phyloP scores from a whole-genome alignment of 306 rosid genomes.

The Alnus glutinosa region DNA sequence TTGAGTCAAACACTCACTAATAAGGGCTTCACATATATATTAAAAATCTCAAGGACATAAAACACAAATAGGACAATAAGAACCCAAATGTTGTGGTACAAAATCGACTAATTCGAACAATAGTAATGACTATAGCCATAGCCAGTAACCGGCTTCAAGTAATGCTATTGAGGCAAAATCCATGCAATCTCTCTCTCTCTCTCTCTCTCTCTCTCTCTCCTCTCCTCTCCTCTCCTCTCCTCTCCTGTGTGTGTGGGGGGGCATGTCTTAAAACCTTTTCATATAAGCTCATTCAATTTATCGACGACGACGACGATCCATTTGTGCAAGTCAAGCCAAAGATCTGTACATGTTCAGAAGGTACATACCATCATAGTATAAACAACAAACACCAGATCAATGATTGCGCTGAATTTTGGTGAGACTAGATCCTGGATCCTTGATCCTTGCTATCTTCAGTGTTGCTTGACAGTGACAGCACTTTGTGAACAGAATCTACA shows the following conservation, averaged over 20 bases:
- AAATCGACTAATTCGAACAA: not conserved
- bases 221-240: too few species aligned
- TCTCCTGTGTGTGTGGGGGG: not conserved
- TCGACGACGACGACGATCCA: not conserved
- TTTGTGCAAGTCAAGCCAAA: not conserved
- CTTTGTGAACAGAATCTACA: conserved; percentile 63
- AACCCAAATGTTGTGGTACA: not conserved
- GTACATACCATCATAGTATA: not conserved
- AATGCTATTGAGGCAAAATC: not conserved
- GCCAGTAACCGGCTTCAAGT: not conserved
- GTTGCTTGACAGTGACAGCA: conserved; percentile 37
- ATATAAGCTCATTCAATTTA: not conserved
- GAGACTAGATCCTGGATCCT: conserved; percentile 38
- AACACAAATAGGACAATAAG: not conserved
- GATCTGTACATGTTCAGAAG: not conserved
- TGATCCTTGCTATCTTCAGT: conserved; percentile 37
- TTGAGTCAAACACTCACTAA: too few species aligned
- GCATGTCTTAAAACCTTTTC: not conserved
- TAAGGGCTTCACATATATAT: too few species aligned
- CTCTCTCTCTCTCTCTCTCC: too few species aligned
- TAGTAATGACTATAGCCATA: not conserved
- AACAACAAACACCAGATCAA: conserved; percentile 24
- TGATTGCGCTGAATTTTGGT: conserved; percentile 45
- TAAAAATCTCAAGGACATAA: too few species aligned
- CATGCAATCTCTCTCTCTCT: not conserved